Base-by-base conservation (phyloP, 2,329 filamentous ascomycete species). In the Epichloe elymi region DNA sequence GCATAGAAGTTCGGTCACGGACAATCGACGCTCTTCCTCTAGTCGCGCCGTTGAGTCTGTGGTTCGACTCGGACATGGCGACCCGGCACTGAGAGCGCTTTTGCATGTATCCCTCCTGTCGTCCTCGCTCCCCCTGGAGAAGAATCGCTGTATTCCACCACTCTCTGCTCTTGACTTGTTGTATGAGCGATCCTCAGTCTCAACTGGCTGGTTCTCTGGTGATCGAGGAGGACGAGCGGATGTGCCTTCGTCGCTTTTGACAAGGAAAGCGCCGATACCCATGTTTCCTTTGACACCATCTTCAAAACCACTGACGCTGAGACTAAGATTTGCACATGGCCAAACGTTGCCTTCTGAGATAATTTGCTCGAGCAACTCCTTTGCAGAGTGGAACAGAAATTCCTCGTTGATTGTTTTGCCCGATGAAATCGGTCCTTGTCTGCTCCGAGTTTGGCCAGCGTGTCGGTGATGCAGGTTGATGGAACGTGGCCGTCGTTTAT, bases 271-370 rank as follows among this genome's bases (percentile, higher is more conserved):
- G 43, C 85, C 84, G 57, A 98, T 97, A 36, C 85, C 87, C 73
- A 83, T 83, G 61, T 95, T 97, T 5, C 87, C 85, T 40, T 76
- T 80, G 52, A 91, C 72, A 2, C 88, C 86, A 57, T 96, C 89
- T 65, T 97, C 90, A 57, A 97, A 96, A 0, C 88, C 90, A n/a
- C 82, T 83, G 23, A 97, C 88, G 56, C 85, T 90, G 44, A 97
- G 70, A 52, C 87, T 93, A 8, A 98, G 73, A 62, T 95, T 93
- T n/a, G 82, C 75, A 63, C 93, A 97, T 6, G 93, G 93, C 88
- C 89, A 97, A 15, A 86, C 83, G 48, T 76, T 73, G 1, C 87
- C 88, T 57, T 95, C 88, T 2, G 78, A 76, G 11, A 88, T 74
- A 37, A 95, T 82, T 59, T 95, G 89, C 23, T 76, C 76, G 4